Evolutionary conservation across 2,329 filamentous ascomycete genomes (phyloP), one percentile per base, ranked within the genome.

Genomic region (Cadophora sp.): DNA sequence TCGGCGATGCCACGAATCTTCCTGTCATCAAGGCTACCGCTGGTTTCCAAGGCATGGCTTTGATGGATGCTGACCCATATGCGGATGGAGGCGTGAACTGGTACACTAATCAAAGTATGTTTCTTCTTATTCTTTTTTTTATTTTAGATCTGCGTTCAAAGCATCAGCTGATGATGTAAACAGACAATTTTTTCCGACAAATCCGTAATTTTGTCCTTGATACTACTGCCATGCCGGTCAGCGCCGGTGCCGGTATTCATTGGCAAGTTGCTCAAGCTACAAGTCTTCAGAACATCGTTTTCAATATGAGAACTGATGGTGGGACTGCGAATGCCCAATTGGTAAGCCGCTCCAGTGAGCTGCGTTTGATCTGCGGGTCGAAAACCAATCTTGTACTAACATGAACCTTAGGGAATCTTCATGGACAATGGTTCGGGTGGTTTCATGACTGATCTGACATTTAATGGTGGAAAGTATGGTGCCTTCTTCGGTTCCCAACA

Each of bases 31-130:
- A 95, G 82, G 91, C 91, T 3, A 79, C 88, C 1, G 79, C 89
- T 53, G 83, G 84, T 74, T 99, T 98, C 77, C 73, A 83, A 2
- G 96, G 95, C 58, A 97, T 97, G 83, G 94, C 92, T 53, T 87
- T 98, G 64, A 91, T 99, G 73, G 94, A 97, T 77, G 85, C 92
- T 1, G 91, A 98, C 76, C 94, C 94, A 0, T 98, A 98, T 79
- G 86, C 87, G 48, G 78, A 86, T 62, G 81, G 82, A 0, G 91
- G 92, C 51, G 81, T 79, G 71, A 93, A 93, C 83, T 92, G 89
- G 89, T 92, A 89, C 79, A 90, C 89, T 75, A 94, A 94, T 81
- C 91, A 94, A 27, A 79, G 86, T 86, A 79, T 93, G 94, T 83
- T 65, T 58, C 29, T 26, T 19, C n/a, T n/a, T n/a, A n/a, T n/a